Evolutionary conservation across 225 moss, liverwort and hornwort species (phyloP).

Genomic region (Climacium dendroides): DNA sequence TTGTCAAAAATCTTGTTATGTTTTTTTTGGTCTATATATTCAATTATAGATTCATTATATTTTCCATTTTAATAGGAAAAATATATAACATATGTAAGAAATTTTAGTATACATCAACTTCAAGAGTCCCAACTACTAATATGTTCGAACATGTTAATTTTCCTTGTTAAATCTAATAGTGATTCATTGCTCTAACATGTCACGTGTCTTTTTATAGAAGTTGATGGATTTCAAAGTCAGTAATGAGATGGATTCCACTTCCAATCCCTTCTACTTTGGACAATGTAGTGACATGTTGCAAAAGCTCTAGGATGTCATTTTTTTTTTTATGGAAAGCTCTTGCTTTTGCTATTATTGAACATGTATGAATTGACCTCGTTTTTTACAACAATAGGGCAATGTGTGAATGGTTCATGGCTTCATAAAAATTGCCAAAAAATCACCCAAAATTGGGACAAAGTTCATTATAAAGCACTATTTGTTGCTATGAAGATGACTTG

Average conservation of each 20-base stretch:
- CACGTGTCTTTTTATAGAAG: rapidly evolving
- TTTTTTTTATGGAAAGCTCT: neutral
- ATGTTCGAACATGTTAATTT: rapidly evolving
- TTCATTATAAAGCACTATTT: neutral
- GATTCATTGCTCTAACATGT: rapidly evolving
- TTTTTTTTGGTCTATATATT: neutral
- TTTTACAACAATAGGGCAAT: neutral
- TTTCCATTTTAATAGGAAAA: rapidly evolving
- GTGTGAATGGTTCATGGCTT: neutral
- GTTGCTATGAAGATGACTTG: neutral
- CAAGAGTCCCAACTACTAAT: neutral
- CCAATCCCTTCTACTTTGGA: no score
- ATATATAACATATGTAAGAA: no score
- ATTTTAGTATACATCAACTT: neutral
- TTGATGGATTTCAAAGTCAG: neutral
- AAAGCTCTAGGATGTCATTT: neutral
- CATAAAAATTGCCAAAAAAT: neutral
- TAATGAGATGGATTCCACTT: neutral
- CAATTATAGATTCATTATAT: rapidly evolving
- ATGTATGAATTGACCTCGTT: neutral
- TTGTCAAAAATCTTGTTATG: neutral
- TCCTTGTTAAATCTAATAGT: no score
- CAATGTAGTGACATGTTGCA: neutral
- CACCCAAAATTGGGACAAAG: neutral
- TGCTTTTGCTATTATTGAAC: neutral